A percentile compares a stretch with the other conserved stretches of the same genome.
Conservation (phyloP, 2,329 filamentous ascomycete genomes). For the Aspergillus viridinutans region DNA sequence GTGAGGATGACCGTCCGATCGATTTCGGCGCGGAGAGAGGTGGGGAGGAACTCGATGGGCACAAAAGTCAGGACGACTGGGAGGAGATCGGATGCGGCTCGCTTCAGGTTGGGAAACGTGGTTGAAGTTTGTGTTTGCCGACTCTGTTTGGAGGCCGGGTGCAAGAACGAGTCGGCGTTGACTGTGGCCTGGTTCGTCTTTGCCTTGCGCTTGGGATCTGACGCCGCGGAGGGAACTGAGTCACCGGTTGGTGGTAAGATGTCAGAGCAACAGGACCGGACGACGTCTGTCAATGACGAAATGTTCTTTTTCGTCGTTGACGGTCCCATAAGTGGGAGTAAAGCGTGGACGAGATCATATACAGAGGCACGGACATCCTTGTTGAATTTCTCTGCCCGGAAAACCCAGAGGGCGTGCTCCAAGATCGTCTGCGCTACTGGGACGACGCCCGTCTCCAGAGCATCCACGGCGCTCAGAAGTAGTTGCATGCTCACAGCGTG, state of each 20-base stretch:
- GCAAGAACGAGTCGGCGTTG: constrained; percentile 71
- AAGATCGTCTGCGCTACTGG: constrained; percentile 61
- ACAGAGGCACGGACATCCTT: constrained; percentile 55
- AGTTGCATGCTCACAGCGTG: constrained; percentile 68
- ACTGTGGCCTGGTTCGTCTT: constrained; percentile 31
- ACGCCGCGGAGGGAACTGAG: constrained; percentile 24
- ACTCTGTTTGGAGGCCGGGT: constrained; percentile 35
- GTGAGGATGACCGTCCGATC: constrained; percentile 76
- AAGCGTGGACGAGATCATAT: constrained; percentile 56
- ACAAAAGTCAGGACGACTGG: constrained; percentile 58
- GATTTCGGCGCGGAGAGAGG: constrained; percentile 67
- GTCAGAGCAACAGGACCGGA: constrained; percentile 70
- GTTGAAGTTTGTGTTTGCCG: constrained; percentile 15
- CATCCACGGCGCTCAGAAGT: constrained; percentile 52
- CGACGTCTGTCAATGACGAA: constrained; percentile 57
- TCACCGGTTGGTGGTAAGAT: constrained; percentile 53
- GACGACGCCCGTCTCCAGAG: constrained; percentile 56
- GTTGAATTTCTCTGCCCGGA: constrained; percentile 51
- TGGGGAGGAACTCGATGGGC: constrained; percentile 63
- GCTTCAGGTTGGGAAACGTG: constrained; percentile 43
- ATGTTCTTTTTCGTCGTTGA: constrained; percentile 64
- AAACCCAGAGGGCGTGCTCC: constrained; percentile 69
- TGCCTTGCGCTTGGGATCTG: constrained; percentile 39
- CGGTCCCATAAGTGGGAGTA: constrained; percentile 61
- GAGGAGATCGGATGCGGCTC: constrained; percentile 60